Evolutionary conservation across 345 rosid species (phyloP).

Genomic region (Punica granatum): DNA sequence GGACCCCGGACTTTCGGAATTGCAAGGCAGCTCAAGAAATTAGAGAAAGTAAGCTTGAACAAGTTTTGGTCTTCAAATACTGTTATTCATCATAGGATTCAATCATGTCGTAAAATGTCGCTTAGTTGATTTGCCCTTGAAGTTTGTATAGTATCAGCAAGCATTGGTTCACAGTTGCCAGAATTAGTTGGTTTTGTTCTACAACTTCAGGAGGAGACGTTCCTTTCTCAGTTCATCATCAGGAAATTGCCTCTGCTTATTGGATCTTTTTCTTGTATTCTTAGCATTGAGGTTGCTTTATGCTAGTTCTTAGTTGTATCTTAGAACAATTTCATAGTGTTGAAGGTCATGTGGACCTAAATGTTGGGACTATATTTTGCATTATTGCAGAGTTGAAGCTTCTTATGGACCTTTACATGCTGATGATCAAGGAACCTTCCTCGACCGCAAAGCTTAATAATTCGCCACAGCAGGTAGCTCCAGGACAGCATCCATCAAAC

Average conservation of each 20-base stretch:
- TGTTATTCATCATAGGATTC: background rate
- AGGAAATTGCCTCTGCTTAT: background rate
- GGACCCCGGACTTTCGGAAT: conserved; percentile 55
- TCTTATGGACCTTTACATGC: conserved; percentile 46
- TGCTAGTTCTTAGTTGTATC: background rate
- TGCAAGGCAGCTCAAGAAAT: conserved; percentile 61
- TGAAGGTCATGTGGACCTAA: background rate
- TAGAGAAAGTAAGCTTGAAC: conserved; percentile 49
- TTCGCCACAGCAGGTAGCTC: background rate
- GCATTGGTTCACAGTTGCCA: background rate
- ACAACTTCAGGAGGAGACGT: background rate
- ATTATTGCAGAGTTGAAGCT: conserved; percentile 47
- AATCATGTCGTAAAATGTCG: background rate
- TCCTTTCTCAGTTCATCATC: background rate
- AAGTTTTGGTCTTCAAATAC: background rate
- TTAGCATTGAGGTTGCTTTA: background rate
- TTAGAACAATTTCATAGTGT: background rate
- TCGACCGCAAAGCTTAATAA: conserved; percentile 20
- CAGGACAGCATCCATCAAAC: background rate
- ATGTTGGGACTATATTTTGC: background rate
- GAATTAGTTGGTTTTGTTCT: background rate
- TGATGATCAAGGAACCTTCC: conserved; percentile 38
- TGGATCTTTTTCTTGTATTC: background rate
- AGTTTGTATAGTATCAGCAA: background rate
- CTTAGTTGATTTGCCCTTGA: background rate